A percentile compares a stretch with the other conserved stretches of the same genome.
These are phyloP conservation scores for Chlorella sp. DNA, from an alignment of 139 green algal species.

Conservation along the genomic window DNA sequence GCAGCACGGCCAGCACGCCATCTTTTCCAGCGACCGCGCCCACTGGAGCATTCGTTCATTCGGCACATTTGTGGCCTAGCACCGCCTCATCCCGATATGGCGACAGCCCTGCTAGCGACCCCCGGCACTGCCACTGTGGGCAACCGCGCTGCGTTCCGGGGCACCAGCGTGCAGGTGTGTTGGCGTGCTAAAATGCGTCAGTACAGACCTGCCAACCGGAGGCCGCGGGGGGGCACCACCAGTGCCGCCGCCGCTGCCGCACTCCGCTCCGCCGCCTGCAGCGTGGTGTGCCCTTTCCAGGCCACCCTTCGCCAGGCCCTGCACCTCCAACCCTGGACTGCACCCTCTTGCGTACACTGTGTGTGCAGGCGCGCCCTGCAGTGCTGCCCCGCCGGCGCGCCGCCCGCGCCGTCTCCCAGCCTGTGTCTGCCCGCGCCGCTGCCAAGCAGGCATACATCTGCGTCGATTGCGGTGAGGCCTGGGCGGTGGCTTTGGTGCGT, in stretches of 20 bases:
- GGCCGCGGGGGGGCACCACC: too few relatives aligned
- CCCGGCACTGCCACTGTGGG: too few relatives aligned
- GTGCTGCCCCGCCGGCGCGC: not conserved
- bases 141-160: not conserved
- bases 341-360: not conserved
- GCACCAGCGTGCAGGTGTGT: not conserved
- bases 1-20: too few relatives aligned
- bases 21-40: too few relatives aligned
- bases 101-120: too few relatives aligned
- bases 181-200: too few relatives aligned
- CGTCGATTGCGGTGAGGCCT: slow-evolving; percentile 39
- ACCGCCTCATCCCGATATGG: too few relatives aligned
- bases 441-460: slow-evolving; percentile 46
- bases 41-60: too few relatives aligned
- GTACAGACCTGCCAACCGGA: too few relatives aligned
- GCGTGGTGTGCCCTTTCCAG: not conserved
- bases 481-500: too few relatives aligned
- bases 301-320: not conserved
- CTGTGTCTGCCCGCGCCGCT: slow-evolving; percentile 9
- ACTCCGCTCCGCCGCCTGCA: not conserved
- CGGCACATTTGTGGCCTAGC: too few relatives aligned
- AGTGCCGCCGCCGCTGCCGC: not conserved
- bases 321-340: too few relatives aligned
- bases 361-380: slow-evolving; percentile 7
- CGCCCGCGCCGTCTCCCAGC: not conserved